Evolutionary conservation across 2,329 filamentous ascomycete species (phyloP), one percentile per base, ranked within the genome.

Genomic region (Elsinoe batatas): DNA sequence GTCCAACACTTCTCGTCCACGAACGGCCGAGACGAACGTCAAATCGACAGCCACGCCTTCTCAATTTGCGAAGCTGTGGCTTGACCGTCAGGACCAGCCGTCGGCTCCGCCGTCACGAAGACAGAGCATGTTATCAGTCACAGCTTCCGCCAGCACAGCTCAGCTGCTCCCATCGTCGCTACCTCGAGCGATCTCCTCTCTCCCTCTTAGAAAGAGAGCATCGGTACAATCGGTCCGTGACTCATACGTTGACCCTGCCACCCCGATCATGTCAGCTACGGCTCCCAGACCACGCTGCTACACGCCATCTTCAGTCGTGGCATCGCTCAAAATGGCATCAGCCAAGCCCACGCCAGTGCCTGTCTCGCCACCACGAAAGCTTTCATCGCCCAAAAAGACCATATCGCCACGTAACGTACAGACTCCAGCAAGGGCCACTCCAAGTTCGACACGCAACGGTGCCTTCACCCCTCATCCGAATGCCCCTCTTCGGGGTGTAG

Each of bases 381-480:
- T n/a, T 65, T 64, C 56, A 30, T 64, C 17, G 63, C 63, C 22
- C 44, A 67, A 40, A 61, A 63, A 56, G 61, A 61, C 37, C 51
- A 56, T 18, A 59, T 61, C 22, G 50, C 61, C 2, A 18, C 44
- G 30, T 35, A 61, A 26, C 50, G 58, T 56, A 20, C 56, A 56
- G 18, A 66, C 65, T 8, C 65, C 67, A 3, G 61, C 65, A n/a
- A 66, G 64, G 58, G 64, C 64, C 7, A 64, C 65, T 12, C 53
- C 64, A 7, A 61, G 61, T 51, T 67, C 64, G 30, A 57, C 59
- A 17, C 65, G 65, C 3, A 60, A 58, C 5, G 62, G 58, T 2
- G 63, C 67, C 5, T 66, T 69, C 64, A 70, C 68, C 2, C 68
- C 68, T 22, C 68, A 70, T 49, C 67, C 68, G 13, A 44, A 59